Evolutionary conservation across 2,329 filamentous ascomycete genomes (phyloP).

Genomic region (Phyllosticta citribraziliensis): DNA sequence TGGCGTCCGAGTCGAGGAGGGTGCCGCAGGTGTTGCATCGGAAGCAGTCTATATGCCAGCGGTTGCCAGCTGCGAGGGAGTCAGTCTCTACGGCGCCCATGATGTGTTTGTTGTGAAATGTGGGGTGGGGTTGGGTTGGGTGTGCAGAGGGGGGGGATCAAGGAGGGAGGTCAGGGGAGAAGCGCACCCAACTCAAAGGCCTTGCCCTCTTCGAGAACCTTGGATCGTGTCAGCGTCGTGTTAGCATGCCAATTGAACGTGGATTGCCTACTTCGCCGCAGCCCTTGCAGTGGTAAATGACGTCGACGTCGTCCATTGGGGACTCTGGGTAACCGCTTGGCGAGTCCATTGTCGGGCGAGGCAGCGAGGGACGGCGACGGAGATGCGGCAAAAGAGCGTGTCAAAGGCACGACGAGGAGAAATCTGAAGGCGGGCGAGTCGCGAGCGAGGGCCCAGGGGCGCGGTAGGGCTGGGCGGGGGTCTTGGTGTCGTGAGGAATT

Average conservation of each 20-base stretch:
- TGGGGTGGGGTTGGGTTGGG: not conserved
- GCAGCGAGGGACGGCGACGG: slow-evolving; percentile 2
- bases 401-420: not conserved
- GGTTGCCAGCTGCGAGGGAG: slow-evolving; percentile 62
- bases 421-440: not conserved
- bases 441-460: not conserved
- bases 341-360: slow-evolving; percentile 39
- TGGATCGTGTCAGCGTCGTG: slow-evolving; percentile 16
- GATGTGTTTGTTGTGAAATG: not conserved
- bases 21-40: slow-evolving; percentile 93
- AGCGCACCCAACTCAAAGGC: slow-evolving; percentile 83
- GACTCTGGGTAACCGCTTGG: slow-evolving; percentile 46
- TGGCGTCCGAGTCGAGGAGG: slow-evolving; percentile 94
- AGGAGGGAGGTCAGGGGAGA: slow-evolving; percentile 10
- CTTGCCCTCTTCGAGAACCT: slow-evolving; percentile 98
- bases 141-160: not conserved
- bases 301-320: slow-evolving; percentile 29
- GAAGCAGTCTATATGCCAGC: slow-evolving; percentile 99
- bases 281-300: slow-evolving; percentile 60
- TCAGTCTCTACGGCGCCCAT: slow-evolving; percentile 2
- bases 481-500: slow-evolving; percentile 1
- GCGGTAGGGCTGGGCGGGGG: slow-evolving; percentile 6
- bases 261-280: slow-evolving; percentile 29
- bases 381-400: not conserved
- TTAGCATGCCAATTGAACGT: slow-evolving; percentile 8